These are phyloP conservation scores for Hortiboletus campestris DNA, from an alignment of 768 basidiomycete genomes.

Conservation along the genomic window DNA sequence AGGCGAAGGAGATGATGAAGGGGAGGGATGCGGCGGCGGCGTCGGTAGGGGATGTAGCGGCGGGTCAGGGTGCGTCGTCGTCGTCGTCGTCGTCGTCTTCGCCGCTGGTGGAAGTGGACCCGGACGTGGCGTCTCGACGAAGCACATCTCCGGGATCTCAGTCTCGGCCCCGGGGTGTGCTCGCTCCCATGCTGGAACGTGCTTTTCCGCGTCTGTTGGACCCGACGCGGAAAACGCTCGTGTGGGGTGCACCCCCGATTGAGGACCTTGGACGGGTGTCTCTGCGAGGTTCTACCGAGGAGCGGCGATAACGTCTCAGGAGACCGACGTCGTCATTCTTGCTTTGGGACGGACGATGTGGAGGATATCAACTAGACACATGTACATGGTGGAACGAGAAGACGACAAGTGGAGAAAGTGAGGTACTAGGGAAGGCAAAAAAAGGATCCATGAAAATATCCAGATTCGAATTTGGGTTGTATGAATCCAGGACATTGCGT, in stretches of 20 bases:
- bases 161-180: conserved; percentile 41
- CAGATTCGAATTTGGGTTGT: neutral
- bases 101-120: neutral
- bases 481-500: neutral
- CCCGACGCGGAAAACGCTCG: conserved; percentile 58
- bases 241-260: conserved; percentile 72
- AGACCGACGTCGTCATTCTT: no score
- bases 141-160: conserved; percentile 1
- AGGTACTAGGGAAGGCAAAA: neutral
- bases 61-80: neutral
- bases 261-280: conserved; percentile 54
- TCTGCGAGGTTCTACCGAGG: neutral
- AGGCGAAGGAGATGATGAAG: conserved; percentile 56
- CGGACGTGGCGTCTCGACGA: neutral
- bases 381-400: neutral
- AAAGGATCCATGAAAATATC: neutral
- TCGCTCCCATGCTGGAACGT: conserved; percentile 42
- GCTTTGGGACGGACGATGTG: neutral
- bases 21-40: neutral
- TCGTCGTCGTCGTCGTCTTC: neutral
- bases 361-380: neutral
- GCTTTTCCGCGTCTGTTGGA: conserved; percentile 55
- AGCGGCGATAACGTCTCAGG: neutral
- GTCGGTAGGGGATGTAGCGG: neutral
- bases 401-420: neutral